Base-by-base conservation (phyloP, 257 asterid species). In the Echium plantagineum region DNA sequence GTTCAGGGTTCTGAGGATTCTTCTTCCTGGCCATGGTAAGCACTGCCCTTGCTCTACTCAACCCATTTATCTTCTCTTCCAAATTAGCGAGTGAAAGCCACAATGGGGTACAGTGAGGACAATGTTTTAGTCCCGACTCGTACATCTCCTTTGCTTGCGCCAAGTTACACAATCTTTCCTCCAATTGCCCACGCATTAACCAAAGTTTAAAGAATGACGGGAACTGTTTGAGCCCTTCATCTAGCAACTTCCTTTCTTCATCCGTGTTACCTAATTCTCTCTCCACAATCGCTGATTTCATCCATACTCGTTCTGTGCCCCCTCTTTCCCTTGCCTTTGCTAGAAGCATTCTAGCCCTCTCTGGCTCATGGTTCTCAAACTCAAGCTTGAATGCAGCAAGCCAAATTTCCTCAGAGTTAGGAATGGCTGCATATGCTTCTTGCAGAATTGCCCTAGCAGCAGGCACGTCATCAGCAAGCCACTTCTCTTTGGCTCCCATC, bases 391-490 rank as follows among this genome's bases (percentile, higher is more conserved):
- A 90, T 47, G 97, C 96, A 75, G 96, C 97, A 30, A 90, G 90
- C 97, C 96, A 90, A 47, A 90, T 90, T 78, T 89, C 97, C 75
- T 90, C 96, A 5, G 97, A 90, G 65, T 87, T 78, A 3, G 97
- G 96, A 24, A 90, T 87, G n/a, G 96, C 94, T 66, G 97, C 97
- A 55, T 86, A 90, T 9, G 97, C 97, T 80, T 90, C 96, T 68
- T 81, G 88, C 61, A 87, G 85, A 76, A 90, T 90, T n/a, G 87
- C 90, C 51, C 96, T 76, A 60, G 96, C 97, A 21, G 97, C 80
- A 24, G 90, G 97, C 22, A 90, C 97, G 67, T 87, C 97, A 57
- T 94, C 96, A 55, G 97, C 97, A 63, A 90, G 96, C 97, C 97
- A 90, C 86, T 90, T 90, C 65, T 90, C 97, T 68, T 90, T 90